Percentiles rank a stretch among this genome's conserved stretches.
Conservation (phyloP, 2,329 filamentous ascomycete species). For the Sarocladium brachiariae region DNA sequence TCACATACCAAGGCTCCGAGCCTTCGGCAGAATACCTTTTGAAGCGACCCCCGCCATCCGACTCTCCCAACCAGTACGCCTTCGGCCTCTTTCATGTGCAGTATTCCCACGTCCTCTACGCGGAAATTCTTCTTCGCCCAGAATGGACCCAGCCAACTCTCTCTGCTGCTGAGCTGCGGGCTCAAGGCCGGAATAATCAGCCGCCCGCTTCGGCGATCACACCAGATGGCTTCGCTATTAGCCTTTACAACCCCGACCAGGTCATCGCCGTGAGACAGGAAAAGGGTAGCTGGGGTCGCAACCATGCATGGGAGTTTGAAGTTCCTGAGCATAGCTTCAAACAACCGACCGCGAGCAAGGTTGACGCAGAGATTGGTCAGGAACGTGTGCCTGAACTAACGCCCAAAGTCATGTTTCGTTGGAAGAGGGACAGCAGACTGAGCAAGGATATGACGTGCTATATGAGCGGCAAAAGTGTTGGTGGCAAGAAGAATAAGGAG, state of each 20-base stretch:
- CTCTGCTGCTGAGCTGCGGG: conserved; percentile 72
- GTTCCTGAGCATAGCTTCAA: conserved; percentile 82
- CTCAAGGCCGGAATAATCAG: conserved; percentile 46
- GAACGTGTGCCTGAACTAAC: conserved; percentile 37
- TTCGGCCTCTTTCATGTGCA: conserved; percentile 78
- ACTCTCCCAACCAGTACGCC: conserved; percentile 77
- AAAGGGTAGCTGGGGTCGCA: conserved; percentile 71
- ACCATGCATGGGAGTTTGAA: conserved; percentile 84
- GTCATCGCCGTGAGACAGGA: conserved; percentile 64
- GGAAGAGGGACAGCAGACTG: conserved; percentile 81
- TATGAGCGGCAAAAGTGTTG: conserved; percentile 70
- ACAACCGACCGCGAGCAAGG: conserved; percentile 65
- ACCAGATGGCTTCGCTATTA: conserved; percentile 72
- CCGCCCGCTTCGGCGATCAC: conserved; percentile 61
- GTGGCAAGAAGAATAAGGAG: conserved; percentile 77
- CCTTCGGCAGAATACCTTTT: conserved; percentile 75
- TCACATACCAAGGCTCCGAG: conserved; percentile 70
- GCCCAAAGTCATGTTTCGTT: conserved; percentile 77
- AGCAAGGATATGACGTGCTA: conserved; percentile 86
- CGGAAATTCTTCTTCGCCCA: conserved; percentile 76
- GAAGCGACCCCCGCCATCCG: conserved; percentile 61
- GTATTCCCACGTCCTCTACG: conserved; percentile 75
- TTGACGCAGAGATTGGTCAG: conserved; percentile 65
- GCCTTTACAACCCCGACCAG: conserved; percentile 92
- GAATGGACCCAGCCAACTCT: conserved; percentile 80